Percentiles rank a stretch among this genome's conserved stretches.
Conservation (phyloP, 1,284 basidiomycete genomes). For the Pyrrhoderma lamaoense region DNA sequence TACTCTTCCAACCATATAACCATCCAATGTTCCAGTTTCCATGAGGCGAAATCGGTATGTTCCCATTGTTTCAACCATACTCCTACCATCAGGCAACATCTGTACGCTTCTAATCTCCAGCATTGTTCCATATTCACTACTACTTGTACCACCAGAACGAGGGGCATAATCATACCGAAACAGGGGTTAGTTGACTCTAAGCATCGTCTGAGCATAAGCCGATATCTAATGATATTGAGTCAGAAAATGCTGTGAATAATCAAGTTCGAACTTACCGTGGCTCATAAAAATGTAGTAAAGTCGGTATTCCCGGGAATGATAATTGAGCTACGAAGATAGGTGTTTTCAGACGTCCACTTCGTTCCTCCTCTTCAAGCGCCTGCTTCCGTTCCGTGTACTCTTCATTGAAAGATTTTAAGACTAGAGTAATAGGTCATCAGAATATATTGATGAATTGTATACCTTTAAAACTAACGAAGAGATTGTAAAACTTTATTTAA, state of each 20-base stretch:
- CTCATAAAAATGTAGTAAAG: conserved; percentile 87
- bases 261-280: conserved; percentile 43
- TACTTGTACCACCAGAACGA: conserved; percentile 35
- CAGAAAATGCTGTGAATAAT: background rate
- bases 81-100: conserved; percentile 84
- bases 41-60: conserved; percentile 79
- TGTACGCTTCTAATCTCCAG: conserved; percentile 82
- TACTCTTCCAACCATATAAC: conserved; percentile 81
- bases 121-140: conserved; percentile 86
- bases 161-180: conserved; percentile 90
- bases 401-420: conserved; percentile 56
- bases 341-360: conserved; percentile 71
- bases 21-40: conserved; percentile 77
- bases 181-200: conserved; percentile 66
- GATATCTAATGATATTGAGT: conserved; percentile 39
- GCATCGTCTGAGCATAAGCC: conserved; percentile 89
- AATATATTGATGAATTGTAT: background rate
- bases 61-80: conserved; percentile 84
- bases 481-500: conserved; percentile 59
- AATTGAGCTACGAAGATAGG: conserved; percentile 90
- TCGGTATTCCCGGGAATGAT: conserved; percentile 86
- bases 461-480: conserved; percentile 49
- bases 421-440: conserved; percentile 29
- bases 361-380: conserved; percentile 67
- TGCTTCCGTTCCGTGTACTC: conserved; percentile 48